Base-by-base conservation (phyloP, 805 yeast genomes). In the Saccharomycopsis synnaedendra region DNA sequence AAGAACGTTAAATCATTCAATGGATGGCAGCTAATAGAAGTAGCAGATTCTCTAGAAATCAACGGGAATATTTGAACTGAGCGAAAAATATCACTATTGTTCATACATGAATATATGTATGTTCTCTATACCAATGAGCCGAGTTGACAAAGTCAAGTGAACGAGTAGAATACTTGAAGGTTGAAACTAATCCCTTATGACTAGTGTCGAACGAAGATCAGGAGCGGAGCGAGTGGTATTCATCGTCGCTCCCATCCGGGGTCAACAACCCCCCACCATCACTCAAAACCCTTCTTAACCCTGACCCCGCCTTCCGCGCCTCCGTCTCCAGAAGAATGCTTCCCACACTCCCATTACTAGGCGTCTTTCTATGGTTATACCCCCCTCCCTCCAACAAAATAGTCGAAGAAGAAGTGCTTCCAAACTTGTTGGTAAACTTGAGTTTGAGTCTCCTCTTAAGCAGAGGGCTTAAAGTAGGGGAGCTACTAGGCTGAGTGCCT, bases 361-460 rank as follows among this genome's bases (percentile, higher is more conserved):
- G 7, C 11, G 46, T 42, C 41, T 41, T 50, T 3, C 51, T 37
- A 38, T 50, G 53, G n/a, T 50, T 47, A 7, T 28, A 19, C 11
- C n/a, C 32, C 32, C 30, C 32, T 11, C n/a, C 31, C 44, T 32
- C 46, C 6, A 39, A 30, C n/a, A 44, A 27, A 7, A 48, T 31
- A 33, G 42, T 45, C 3, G 46, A 41, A n/a, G 51, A 29, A 19
- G 44, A 31, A 19, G 45, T 37, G 9, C 37, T n/a, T 7, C 47
- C 48, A 8, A 48, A 36, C 31, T 45, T 48, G 28, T 45, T 45
- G 5, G 43, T 41, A 8, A 48, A 9, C 37, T 41, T 45, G 35
- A 48, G 38, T 30, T 45, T 44, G 42, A 45, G 41, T 7, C 39
- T 29, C 7, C 49, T 19, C 32, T 42, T 45, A 36, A 35, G 28